Base-by-base conservation (phyloP, 805 yeast species). In the Hanseniaspora taiwanica region DNA sequence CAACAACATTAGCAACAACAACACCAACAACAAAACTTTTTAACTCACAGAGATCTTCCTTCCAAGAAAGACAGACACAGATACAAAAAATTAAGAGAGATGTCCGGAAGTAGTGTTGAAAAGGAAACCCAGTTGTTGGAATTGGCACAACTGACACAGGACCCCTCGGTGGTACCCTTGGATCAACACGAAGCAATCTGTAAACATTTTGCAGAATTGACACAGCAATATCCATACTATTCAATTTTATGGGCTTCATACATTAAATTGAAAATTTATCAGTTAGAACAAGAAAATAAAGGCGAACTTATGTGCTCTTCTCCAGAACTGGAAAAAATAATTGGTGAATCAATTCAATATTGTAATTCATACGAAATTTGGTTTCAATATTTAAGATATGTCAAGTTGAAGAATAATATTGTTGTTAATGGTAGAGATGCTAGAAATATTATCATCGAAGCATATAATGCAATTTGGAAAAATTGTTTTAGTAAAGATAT, bases 391-490 rank as follows among this genome's bases (percentile, higher is more conserved):
- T 70, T 91, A 21, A 72, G 71, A 36, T 84, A 82, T 55, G 84
- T 87, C 21, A 74, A 87, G 42, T 66, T 84, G 37, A 66, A 67
- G 40, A 69, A 71, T 41, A 76, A 81, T 50, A 68, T 80, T 18
- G 73, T 80, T 40, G 79, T 86, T 3, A 93, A 89, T 19, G 91
- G 91, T 27, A 93, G 81, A 54, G 76, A 71, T 46, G 87, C 91
- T 0, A 65, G 91, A 46, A 70, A 77, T 9, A 70, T 73, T 1
- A 81, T 87, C 12, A 66, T 79, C 14, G 80, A 77, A 53, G 94
- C 96, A 1, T 89, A 78, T 55, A 93, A 86, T 45, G 74, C 81
- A 54, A 94, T 93, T 1, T 64, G 82, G 16, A 75, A 70, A 21
- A 72, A 76, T 44, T 83, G 87, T 38, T 29, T 29, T 8, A 29